Evolutionary conservation across 164 flowering plant genomes (phyloP).

Genomic region (Platanus orientalis): DNA sequence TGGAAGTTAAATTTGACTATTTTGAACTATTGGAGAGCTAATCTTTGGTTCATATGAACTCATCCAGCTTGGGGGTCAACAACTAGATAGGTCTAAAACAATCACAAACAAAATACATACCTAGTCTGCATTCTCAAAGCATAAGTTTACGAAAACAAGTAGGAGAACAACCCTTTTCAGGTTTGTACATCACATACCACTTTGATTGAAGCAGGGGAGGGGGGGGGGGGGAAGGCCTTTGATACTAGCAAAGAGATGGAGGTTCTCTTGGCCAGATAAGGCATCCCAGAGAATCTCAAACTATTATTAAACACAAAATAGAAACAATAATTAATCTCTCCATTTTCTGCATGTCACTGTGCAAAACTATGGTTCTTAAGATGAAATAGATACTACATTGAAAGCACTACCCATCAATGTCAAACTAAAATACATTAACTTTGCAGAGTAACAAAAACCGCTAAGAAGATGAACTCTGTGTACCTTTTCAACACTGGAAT

Average conservation of each 20-base stretch:
- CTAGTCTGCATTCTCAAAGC: no score
- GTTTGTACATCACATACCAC: conserved; percentile 36
- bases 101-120: neutral
- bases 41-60: no score
- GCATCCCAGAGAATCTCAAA: conserved; percentile 95
- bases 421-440: no score
- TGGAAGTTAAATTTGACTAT: neutral
- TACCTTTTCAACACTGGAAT: no score
- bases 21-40: neutral
- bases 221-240: conserved; percentile 92
- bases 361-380: no score
- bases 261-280: conserved; percentile 83
- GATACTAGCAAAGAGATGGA: conserved; percentile 80
- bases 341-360: neutral
- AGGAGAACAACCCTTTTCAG: neutral
- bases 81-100: neutral
- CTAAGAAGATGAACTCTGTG: no score
- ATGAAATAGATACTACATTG: no score
- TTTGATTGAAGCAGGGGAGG: conserved; percentile 54
- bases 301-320: conserved; percentile 27
- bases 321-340: conserved; percentile 5
- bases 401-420: no score
- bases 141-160: neutral
- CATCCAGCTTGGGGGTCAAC: neutral
- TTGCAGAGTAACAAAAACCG: no score